Conservation (phyloP, 2,329 filamentous ascomycete genomes). For the Claviceps arundinis region DNA sequence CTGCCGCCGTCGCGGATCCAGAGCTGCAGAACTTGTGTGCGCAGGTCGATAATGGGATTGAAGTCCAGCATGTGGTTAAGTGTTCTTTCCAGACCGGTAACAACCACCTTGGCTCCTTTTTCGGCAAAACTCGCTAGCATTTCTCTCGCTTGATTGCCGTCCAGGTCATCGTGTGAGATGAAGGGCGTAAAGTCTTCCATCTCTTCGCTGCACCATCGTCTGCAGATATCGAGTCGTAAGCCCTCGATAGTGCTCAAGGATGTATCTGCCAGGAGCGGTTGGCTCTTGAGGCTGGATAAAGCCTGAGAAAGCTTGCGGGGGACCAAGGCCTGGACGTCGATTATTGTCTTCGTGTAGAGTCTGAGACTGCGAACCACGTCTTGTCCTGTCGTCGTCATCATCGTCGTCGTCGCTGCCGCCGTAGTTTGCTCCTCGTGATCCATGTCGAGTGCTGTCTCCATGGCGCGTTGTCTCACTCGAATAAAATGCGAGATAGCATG, state of each 20-base stretch:
- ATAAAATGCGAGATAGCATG: constrained; percentile 74
- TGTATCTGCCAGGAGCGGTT: constrained; percentile 58
- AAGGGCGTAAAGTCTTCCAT: constrained; percentile 79
- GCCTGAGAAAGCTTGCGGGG: constrained; percentile 59
- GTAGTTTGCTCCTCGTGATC: constrained; percentile 29
- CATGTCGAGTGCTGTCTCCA: constrained; percentile 46
- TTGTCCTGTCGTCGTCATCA: constrained; percentile 20
- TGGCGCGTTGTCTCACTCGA: constrained; percentile 54
- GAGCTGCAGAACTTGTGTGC: constrained; percentile 56
- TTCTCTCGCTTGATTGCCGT: constrained; percentile 43
- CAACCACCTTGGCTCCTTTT: constrained; percentile 43
- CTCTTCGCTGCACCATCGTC: constrained; percentile 69
- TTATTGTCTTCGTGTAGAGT: constrained; percentile 63
- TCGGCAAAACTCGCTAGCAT: constrained; percentile 52
- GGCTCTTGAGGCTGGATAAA: constrained; percentile 53
- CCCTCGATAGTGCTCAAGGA: constrained; percentile 53
- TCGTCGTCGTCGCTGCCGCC: constrained; percentile 23
- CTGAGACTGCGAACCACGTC: constrained; percentile 52
- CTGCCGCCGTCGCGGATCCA: constrained; percentile 61
- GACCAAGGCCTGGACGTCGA: constrained; percentile 64
- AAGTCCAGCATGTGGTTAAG: constrained; percentile 51
- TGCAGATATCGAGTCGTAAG: constrained; percentile 63
- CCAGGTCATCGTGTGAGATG: constrained; percentile 67
- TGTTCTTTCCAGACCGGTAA: constrained; percentile 47
- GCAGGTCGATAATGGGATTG: constrained; percentile 53